Percentiles rank a stretch among this genome's conserved stretches.
Conservation (phyloP, 1,284 basidiomycete species). For the Lignosus rhinocerotis region DNA sequence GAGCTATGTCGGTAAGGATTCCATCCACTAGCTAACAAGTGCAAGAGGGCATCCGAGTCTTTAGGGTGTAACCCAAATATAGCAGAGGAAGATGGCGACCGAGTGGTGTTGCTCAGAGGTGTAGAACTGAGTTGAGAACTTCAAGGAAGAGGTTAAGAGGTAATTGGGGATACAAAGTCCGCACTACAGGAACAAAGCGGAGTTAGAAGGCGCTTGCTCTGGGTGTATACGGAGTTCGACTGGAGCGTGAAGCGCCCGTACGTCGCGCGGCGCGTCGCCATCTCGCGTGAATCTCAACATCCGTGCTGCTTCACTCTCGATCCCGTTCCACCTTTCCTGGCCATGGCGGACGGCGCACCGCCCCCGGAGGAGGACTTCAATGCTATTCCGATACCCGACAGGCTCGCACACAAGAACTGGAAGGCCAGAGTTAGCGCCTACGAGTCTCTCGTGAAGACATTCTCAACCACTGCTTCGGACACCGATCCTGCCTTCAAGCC, state of each 20-base stretch:
- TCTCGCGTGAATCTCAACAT: conserved; percentile 18
- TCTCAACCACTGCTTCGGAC: conserved; percentile 88
- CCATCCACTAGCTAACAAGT: background rate
- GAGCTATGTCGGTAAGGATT: background rate
- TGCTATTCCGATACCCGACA: conserved; percentile 76
- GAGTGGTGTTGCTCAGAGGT: background rate
- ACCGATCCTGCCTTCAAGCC: conserved; percentile 93
- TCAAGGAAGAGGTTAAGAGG: background rate
- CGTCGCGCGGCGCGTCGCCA: conserved; percentile 17
- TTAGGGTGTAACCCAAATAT: background rate
- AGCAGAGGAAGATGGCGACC: background rate
- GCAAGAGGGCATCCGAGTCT: background rate
- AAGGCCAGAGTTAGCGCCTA: conserved; percentile 96
- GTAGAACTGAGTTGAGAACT: background rate
- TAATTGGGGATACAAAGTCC: background rate
- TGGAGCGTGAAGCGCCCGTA: conserved; percentile 7
- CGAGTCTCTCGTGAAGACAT: conserved; percentile 83
- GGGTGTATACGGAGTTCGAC: conserved; percentile 8
- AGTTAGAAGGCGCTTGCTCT: background rate
- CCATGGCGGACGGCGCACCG: conserved; percentile 81
- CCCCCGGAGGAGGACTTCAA: conserved; percentile 95
- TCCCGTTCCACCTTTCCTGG: conserved; percentile 12
- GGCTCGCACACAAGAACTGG: conserved; percentile 96
- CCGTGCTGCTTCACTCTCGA: conserved; percentile 13
- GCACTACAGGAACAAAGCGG: background rate